These are phyloP conservation scores for Fusarium aywerte DNA, from an alignment of 2,329 filamentous ascomycete genomes.

Conservation along the genomic window DNA sequence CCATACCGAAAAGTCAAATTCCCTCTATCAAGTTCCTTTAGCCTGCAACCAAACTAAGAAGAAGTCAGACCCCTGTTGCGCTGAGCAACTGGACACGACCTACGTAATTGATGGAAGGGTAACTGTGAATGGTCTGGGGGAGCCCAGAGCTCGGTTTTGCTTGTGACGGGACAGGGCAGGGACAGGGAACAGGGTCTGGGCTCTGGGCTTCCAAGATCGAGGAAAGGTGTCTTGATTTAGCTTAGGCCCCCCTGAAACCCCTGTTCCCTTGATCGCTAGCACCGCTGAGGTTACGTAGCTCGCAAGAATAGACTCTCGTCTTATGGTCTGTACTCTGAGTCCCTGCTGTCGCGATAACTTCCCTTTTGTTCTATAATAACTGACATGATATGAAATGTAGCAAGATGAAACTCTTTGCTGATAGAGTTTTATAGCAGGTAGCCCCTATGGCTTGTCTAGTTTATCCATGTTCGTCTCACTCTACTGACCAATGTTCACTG, in stretches of 20 bases:
- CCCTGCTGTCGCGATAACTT: constrained; percentile 18
- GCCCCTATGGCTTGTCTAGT: no score
- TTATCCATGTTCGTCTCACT: constrained; percentile 2
- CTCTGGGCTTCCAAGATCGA: constrained; percentile 33
- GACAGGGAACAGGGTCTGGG: constrained; percentile 7
- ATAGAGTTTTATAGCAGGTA: neutral
- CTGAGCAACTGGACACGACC: constrained; percentile 34
- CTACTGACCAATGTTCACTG: neutral
- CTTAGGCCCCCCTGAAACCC: constrained; percentile 27
- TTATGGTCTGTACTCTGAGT: neutral
- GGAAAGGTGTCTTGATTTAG: constrained; percentile 20
- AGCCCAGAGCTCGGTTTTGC: constrained; percentile 21
- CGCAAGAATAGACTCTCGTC: constrained; percentile 8
- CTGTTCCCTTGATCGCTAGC: constrained; percentile 21
- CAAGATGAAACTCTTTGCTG: constrained; percentile 23
- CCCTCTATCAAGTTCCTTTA: constrained; percentile 4
- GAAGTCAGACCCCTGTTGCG: constrained; percentile 35
- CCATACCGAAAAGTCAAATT: constrained; percentile 16
- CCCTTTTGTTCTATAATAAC: neutral
- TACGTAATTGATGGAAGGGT: constrained; percentile 40
- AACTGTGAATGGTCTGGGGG: constrained; percentile 26
- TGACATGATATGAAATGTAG: neutral
- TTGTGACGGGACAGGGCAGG: constrained; percentile 28
- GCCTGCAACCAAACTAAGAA: constrained; percentile 15
- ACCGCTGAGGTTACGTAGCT: constrained; percentile 26